Evolutionary conservation across 1,284 basidiomycete species (phyloP), one percentile per base, ranked within the genome.

Genomic region (Mixia osmundae): DNA sequence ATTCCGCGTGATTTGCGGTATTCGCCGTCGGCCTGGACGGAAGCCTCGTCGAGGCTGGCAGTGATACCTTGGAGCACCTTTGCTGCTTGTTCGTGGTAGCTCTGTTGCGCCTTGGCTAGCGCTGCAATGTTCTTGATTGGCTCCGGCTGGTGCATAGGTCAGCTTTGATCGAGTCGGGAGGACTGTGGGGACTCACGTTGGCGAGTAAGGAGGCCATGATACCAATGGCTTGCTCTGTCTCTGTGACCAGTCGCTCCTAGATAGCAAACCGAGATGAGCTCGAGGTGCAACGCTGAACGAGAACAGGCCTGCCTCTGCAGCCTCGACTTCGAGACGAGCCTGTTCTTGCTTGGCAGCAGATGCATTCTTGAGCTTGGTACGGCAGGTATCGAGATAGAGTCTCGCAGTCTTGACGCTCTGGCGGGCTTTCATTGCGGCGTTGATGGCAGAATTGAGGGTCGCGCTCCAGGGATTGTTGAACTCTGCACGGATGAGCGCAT

Each of bases 141-240:
- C 89, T 23, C 87, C 79, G 58, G 95, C 89, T 18, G 89, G 94
- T 63, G 80, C 83, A 55, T 85, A 80, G 10, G 94, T 85, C 33
- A 94, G 69, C 57, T 87, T 79, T 31, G 9, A 9, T n/a, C 5
- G 25, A 8, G 9, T 14, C 11, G 7, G 15, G 20, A 19, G 10
- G 12, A 54, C n/a, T n/a, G n/a, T n/a, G n/a, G 15, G 2, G 21
- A 62, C 75, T 36, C 47, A 83, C 78, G 60, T 94, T 91, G 52
- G 94, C 85, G 31, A 95, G 66, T 10, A 94, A 85, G 27, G 77
- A 76, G 66, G 94, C 91, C 87, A 94, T 94, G 41, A 91, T 67
- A 9, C 77, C 79, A 53, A 95, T 95, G 2, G 87, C 87, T 25
- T 89, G 79, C 59, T 97, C 89, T 16, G 89, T 97, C 63, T 82